phyloP scores from a whole-genome alignment of 306 rosid species.

The Argentina anserina region DNA sequence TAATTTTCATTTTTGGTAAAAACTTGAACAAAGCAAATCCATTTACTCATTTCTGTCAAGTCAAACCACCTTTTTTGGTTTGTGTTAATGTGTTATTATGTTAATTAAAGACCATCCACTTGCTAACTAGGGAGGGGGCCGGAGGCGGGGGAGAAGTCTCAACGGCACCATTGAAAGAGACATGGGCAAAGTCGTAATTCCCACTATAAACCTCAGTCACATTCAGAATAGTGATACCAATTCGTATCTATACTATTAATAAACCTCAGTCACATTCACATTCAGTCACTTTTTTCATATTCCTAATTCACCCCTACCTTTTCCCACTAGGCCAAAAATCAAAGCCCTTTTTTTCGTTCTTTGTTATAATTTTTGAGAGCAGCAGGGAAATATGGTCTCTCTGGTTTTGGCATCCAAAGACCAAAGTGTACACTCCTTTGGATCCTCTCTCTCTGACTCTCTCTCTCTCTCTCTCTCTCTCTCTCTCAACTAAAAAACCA shows the following conservation, averaged over 20 bases:
- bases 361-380: not conserved
- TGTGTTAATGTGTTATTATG: too few species aligned
- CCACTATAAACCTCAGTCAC: not conserved
- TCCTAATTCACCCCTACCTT: constrained; percentile 24
- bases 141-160: not conserved
- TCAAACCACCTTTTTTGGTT: too few species aligned
- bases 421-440: constrained; percentile 35
- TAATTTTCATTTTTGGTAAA: not conserved
- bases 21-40: not conserved
- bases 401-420: constrained; percentile 41
- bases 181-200: not conserved
- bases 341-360: not conserved
- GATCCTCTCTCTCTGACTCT: constrained; percentile 32
- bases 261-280: not conserved
- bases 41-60: too few species aligned
- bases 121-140: not conserved
- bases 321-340: not conserved
- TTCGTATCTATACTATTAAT: too few species aligned
- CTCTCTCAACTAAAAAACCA: constrained; percentile 26
- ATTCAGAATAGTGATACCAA: not conserved
- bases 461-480: constrained; percentile 26
- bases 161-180: constrained; percentile 5
- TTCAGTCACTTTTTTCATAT: not conserved
- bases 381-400: not conserved
- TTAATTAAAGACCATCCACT: not conserved